Evolutionary conservation across 2,329 filamentous ascomycete species (phyloP).

Genomic region (Ceratocystis alfenasii): DNA sequence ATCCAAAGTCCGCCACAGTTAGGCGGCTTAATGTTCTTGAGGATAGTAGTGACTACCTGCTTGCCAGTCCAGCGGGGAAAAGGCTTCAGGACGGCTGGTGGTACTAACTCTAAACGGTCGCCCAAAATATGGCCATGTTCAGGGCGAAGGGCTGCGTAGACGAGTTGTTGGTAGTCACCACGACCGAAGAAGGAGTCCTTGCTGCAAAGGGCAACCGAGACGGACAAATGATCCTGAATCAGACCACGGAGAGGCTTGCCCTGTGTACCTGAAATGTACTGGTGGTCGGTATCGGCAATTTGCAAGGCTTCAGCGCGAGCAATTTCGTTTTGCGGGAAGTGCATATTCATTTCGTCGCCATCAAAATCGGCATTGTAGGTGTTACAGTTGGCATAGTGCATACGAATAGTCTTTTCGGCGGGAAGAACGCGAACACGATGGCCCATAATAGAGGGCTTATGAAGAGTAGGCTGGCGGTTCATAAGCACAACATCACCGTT

Average conservation of each 20-base stretch:
- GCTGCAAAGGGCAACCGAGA: slow-evolving; percentile 81
- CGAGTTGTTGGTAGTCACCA: slow-evolving; percentile 82
- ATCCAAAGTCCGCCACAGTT: slow-evolving; percentile 68
- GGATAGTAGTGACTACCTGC: slow-evolving; percentile 81
- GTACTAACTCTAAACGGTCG: slow-evolving; percentile 68
- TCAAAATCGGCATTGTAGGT: slow-evolving; percentile 99
- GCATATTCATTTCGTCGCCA: slow-evolving; percentile 99
- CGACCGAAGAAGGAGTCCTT: slow-evolving; percentile 83
- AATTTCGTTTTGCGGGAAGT: slow-evolving; percentile 95
- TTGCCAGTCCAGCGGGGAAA: slow-evolving; percentile 84
- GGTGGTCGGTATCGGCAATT: slow-evolving; percentile 91
- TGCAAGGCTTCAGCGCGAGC: slow-evolving; percentile 85
- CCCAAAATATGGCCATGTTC: slow-evolving; percentile 80
- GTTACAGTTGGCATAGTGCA: slow-evolving; percentile 99
- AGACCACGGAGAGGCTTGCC: slow-evolving; percentile 89
- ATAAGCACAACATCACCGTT: slow-evolving; percentile 96
- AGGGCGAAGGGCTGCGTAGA: slow-evolving; percentile 80
- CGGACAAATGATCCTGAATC: slow-evolving; percentile 96
- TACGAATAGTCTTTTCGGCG: slow-evolving; percentile 92
- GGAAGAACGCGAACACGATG: slow-evolving; percentile 85
- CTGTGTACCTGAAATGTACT: slow-evolving; percentile 87
- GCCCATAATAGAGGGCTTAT: slow-evolving; percentile 98
- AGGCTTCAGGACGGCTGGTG: slow-evolving; percentile 73
- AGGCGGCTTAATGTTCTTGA: slow-evolving; percentile 78
- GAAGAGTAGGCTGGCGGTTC: slow-evolving; percentile 95